phyloP scores from a whole-genome alignment of 202 grass and related monocot species.

The Hordeum pubiflorum region DNA sequence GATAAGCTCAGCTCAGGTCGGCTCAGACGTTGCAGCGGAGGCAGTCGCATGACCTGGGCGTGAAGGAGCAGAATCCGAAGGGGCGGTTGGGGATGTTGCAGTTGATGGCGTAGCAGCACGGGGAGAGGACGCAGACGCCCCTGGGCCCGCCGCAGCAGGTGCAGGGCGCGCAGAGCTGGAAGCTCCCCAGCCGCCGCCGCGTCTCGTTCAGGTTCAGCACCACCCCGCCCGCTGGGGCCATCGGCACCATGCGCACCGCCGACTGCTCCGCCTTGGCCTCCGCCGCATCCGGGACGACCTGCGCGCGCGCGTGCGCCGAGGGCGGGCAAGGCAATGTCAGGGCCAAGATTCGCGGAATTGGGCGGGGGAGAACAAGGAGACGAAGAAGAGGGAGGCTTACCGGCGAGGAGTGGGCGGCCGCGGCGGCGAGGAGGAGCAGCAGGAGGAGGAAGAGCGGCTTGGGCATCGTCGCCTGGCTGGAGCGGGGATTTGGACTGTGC shows the following conservation, averaged over 20 bases:
- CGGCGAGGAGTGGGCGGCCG: constrained; percentile 14
- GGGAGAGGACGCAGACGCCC: constrained; percentile 56
- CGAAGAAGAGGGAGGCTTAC: constrained; percentile 13
- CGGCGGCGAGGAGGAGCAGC: constrained; percentile 28
- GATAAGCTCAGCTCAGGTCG: constrained; percentile 12
- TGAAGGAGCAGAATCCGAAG: constrained; percentile 88
- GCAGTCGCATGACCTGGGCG: constrained; percentile 75
- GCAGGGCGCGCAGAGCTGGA: constrained; percentile 85
- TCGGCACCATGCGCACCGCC: constrained; percentile 32
- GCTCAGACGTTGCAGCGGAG: constrained; percentile 49
- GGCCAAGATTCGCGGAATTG: not conserved
- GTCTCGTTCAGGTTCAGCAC: constrained; percentile 53
- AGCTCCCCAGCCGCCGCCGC: constrained; percentile 54
- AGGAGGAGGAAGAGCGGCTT: constrained; percentile 20
- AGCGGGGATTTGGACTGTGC: constrained; percentile 1
- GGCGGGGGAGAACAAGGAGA: no score
- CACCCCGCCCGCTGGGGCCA: constrained; percentile 31
- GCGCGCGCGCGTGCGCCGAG: not conserved
- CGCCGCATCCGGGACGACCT: not conserved
- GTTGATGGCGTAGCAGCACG: constrained; percentile 95
- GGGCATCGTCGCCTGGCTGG: not conserved
- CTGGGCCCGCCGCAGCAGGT: constrained; percentile 64
- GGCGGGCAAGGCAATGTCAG: not conserved
- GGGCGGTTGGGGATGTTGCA: constrained; percentile 93
- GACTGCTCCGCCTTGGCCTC: not conserved